Evolutionary conservation across 805 yeast species (phyloP).

Genomic region (Candida loeiensis): DNA sequence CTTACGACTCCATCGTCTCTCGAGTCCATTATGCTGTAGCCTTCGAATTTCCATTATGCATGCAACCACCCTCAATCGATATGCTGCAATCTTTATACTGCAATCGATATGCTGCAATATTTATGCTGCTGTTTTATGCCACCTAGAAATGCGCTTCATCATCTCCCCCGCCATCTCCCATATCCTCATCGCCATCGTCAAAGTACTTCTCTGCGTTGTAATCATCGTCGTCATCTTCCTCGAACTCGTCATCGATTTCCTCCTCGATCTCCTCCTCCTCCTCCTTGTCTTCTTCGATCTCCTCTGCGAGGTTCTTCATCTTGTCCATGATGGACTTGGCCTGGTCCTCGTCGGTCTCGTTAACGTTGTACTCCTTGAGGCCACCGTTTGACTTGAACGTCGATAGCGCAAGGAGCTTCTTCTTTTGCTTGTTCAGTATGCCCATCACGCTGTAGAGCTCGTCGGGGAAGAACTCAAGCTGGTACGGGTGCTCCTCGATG

Average conservation of each 20-base stretch:
- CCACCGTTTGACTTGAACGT: constrained; percentile 39
- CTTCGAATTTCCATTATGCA: no score
- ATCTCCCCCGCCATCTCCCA: constrained; percentile 57
- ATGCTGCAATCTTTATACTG: no score
- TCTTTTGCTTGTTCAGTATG: constrained; percentile 49
- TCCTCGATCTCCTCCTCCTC: constrained; percentile 43
- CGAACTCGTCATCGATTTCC: constrained; percentile 65
- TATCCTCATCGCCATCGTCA: constrained; percentile 68
- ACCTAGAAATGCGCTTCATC: constrained; percentile 66
- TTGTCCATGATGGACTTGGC: constrained; percentile 40
- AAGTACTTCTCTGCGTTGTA: constrained; percentile 78
- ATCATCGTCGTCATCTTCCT: constrained; percentile 66
- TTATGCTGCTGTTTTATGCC: neutral
- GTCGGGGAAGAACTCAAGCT: constrained; percentile 65
- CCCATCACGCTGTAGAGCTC: constrained; percentile 77
- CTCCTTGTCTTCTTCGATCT: constrained; percentile 38
- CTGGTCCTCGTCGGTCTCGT: constrained; percentile 29
- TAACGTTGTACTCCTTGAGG: constrained; percentile 25
- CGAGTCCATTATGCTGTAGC: no score
- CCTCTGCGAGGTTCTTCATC: constrained; percentile 43
- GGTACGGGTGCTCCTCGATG: constrained; percentile 75
- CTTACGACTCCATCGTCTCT: no score
- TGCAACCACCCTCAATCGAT: no score
- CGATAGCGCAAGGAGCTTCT: constrained; percentile 42
- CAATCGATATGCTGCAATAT: no score